These are phyloP conservation scores for Coniochaeta sp. DNA, from an alignment of 2,329 filamentous ascomycete genomes.

Conservation along the genomic window DNA sequence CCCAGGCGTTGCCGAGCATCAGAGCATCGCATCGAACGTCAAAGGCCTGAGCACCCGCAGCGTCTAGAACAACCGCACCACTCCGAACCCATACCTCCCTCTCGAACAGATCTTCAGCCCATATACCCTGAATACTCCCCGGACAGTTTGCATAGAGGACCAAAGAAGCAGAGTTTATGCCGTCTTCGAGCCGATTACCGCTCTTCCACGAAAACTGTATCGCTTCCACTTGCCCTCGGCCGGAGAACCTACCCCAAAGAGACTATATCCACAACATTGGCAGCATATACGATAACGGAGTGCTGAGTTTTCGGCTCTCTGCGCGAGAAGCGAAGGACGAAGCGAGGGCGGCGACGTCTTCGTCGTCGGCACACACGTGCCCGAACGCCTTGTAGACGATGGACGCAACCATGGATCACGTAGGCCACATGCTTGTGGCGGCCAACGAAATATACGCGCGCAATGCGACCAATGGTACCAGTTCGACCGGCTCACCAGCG, in stretches of 20 bases:
- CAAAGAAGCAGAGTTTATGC: conserved; percentile 1
- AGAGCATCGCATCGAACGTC: neutral
- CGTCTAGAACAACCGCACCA: neutral
- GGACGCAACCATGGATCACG: neutral
- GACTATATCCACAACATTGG: neutral
- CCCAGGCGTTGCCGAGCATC: neutral
- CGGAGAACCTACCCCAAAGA: neutral
- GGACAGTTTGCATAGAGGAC: neutral
- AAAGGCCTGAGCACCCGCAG: neutral
- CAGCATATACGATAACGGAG: neutral
- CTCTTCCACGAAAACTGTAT: neutral
- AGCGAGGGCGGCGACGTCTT: neutral
- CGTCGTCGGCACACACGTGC: neutral
- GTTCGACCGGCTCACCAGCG: conserved; percentile 16
- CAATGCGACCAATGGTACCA: conserved; percentile 5
- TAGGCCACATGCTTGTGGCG: conserved; percentile 4
- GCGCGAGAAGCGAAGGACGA: neutral
- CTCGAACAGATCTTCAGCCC: neutral
- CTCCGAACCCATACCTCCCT: neutral
- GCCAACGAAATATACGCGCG: conserved; percentile 35
- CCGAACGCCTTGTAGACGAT: neutral
- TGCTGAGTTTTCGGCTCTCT: neutral
- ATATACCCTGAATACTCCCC: neutral
- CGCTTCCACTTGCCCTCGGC: neutral
- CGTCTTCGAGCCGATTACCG: neutral